A percentile compares a stretch with the other conserved stretches of the same genome.
Conservation (phyloP, 1,284 basidiomycete species). For the Pyrrhoderma noxium region DNA sequence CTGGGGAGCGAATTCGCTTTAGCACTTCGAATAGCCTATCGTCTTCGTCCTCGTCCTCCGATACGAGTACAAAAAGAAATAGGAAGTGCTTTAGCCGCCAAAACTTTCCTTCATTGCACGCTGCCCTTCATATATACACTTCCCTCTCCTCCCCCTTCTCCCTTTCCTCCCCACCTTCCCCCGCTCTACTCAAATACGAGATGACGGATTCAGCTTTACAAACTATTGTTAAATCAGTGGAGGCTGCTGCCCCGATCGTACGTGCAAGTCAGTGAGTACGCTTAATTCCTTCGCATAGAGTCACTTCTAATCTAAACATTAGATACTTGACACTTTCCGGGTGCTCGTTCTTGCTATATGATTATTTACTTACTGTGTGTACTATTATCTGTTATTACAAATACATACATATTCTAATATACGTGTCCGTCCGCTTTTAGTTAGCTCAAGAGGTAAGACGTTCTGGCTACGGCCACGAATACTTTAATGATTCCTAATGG, state of each 20-base stretch:
- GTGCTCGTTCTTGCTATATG: constrained; percentile 15
- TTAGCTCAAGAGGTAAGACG: constrained; percentile 16
- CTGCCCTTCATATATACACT: background rate
- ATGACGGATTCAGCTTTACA: constrained; percentile 11
- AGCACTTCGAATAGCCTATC: background rate
- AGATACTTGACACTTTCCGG: constrained; percentile 18
- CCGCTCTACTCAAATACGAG: background rate
- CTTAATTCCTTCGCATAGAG: background rate
- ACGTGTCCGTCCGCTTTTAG: background rate
- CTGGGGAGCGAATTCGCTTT: background rate
- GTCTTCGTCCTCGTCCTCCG: background rate
- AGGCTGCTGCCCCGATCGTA: constrained; percentile 15
- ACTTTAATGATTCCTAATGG: background rate
- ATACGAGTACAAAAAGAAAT: background rate
- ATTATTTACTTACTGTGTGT: constrained; percentile 17
- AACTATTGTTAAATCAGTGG: constrained; percentile 3
- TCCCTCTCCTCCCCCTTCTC: background rate
- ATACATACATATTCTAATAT: background rate
- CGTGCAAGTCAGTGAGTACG: constrained; percentile 14
- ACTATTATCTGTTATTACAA: background rate
- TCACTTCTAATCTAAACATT: background rate
- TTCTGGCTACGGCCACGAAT: background rate
- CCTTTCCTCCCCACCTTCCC: background rate
- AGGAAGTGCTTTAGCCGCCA: background rate
- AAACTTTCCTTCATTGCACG: background rate